Base-by-base conservation (phyloP, 192 early-diverging fungal genomes). In the Obelidium mucronatum region DNA sequence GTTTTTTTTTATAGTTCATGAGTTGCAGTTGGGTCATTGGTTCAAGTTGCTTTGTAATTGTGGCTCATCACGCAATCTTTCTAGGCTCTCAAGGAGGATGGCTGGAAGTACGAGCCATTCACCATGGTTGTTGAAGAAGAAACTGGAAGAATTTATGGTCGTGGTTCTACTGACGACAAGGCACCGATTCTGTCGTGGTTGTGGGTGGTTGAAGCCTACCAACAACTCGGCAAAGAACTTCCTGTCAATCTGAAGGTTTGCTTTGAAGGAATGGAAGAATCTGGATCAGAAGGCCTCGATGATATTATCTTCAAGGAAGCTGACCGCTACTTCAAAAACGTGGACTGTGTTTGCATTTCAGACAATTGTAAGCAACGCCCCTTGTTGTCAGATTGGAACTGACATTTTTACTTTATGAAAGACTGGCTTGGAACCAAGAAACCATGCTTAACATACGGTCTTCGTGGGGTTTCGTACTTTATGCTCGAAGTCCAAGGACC, bases 401-500 rank as follows among this genome's bases (percentile, higher is more conserved):
- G n/a, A 24, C 8, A 13, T 8, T 8, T 59, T 13, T 59, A 6
- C 8, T 19, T 59, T 13, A 59, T 30, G 40, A 31, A 63, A 84
- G 78, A 97, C 89, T 99, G 97, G 96, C 85, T 98, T 28, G 96
- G 97, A 68, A 95, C 90, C 58, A 92, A 84, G 73, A 97, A 97
- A 85, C 97, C 97, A 36, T 99, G 97, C 87, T 84, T 99, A 73
- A 99, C 97, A 56, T 97, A 99, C 79, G 97, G 97, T 68, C 91
- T 99, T 58, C 95, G 97, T 67, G 94, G 91, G 51, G 82, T 93
- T 33, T 89, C 87, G 11, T 90, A 90, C 81, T 92, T 86, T 79
- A 78, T 70, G 44, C 42, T 92, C 59, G 84, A 83, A 61, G 84
- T 96, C 75, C 82, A 85, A 75, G 95, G 95, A 55, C 95, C 95